Conservation (phyloP, 345 rosid genomes). For the Euphorbia peplus region DNA sequence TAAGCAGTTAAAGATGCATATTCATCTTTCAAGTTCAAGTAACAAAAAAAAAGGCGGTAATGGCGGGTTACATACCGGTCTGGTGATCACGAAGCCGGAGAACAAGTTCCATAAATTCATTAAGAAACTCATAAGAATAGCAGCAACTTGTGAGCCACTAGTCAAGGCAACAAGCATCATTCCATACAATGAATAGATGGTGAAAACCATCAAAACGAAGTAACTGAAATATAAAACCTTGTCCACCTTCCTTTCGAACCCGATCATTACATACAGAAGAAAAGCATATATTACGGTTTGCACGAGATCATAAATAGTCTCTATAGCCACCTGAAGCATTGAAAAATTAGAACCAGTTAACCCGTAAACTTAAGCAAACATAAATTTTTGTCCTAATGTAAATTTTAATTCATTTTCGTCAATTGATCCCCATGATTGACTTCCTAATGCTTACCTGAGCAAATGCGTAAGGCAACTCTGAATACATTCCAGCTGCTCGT, state of each 20-base stretch:
- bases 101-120: slow-evolving; percentile 44
- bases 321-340: slow-evolving; percentile 36
- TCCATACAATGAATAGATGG: slow-evolving; percentile 44
- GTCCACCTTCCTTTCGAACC: slow-evolving; percentile 29
- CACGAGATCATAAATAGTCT: slow-evolving; percentile 35
- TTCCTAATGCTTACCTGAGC: slow-evolving; percentile 28
- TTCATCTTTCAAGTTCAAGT: background rate
- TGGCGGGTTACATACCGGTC: slow-evolving; percentile 23
- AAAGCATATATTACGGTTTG: slow-evolving; percentile 30
- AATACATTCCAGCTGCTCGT: slow-evolving; percentile 49
- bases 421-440: background rate
- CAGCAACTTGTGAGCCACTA: slow-evolving; percentile 38
- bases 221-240: slow-evolving; percentile 38
- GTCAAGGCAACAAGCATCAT: slow-evolving; percentile 45
- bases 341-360: background rate
- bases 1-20: background rate
- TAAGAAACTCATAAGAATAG: slow-evolving; percentile 42
- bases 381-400: too few species aligned
- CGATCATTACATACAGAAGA: slow-evolving; percentile 38
- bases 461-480: slow-evolving; percentile 43
- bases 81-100: slow-evolving; percentile 41
- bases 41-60: background rate
- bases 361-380: too few species aligned
- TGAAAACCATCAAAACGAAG: slow-evolving; percentile 43
- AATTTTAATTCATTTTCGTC: too few species aligned